phyloP scores from a whole-genome alignment of 1,139 yeast species.

The Saccharomycopsis crataegensis region DNA sequence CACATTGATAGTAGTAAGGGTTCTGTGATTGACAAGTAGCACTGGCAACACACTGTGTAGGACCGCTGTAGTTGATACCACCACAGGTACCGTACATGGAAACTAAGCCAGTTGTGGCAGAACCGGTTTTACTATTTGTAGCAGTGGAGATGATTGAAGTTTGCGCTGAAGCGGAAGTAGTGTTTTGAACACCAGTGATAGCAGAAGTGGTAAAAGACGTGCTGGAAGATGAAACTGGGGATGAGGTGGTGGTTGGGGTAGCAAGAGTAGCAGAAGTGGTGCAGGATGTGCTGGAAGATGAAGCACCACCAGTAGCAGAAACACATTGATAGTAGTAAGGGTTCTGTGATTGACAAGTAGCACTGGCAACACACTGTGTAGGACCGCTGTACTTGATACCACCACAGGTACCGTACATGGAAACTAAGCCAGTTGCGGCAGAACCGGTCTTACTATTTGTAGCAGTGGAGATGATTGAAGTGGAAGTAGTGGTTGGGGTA shows the following conservation, averaged over 20 bases:
- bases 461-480: no score
- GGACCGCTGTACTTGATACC: slow-evolving; percentile 16
- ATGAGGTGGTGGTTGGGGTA: no score
- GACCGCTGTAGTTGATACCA: slow-evolving; percentile 16
- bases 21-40: slow-evolving; percentile 18
- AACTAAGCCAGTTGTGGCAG: no score
- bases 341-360: slow-evolving; percentile 17
- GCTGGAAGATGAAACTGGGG: no score
- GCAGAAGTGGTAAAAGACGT: no score
- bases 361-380: slow-evolving; percentile 17
- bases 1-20: slow-evolving; percentile 20
- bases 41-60: slow-evolving; percentile 17
- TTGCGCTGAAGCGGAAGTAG: no score
- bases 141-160: no score
- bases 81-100: slow-evolving; percentile 19
- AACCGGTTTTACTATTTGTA: no score
- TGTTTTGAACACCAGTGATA: no score
- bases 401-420: slow-evolving; percentile 19
- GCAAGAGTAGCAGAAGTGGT: not conserved
- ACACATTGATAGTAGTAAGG: slow-evolving; percentile 20
- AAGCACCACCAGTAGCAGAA: not conserved
- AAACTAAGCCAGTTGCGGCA: no score
- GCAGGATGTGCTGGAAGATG: not conserved
- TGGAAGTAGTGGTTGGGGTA: no score
- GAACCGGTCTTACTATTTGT: no score